phyloP scores from a whole-genome alignment of 2,329 filamentous ascomycete species.

The Arthrobotrys musiformis region DNA sequence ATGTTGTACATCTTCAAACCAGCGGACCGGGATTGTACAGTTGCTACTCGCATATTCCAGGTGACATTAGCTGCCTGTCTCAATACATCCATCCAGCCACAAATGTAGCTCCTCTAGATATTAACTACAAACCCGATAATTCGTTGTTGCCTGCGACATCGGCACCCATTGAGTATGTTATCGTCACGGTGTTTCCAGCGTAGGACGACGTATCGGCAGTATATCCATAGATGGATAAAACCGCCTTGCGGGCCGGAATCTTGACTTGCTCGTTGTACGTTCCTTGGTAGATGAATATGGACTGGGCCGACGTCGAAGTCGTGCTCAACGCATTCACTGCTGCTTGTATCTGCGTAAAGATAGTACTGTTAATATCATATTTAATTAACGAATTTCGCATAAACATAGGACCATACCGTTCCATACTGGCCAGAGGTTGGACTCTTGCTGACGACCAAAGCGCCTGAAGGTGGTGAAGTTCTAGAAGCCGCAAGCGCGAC shows the following conservation, averaged over 20 bases:
- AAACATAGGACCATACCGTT: slow-evolving; percentile 59
- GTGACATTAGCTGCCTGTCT: not conserved
- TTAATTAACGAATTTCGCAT: slow-evolving; percentile 39
- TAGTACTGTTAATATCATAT: slow-evolving; percentile 3
- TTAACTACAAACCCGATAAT: slow-evolving; percentile 63
- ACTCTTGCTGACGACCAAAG: slow-evolving; percentile 65
- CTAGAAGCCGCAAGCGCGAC: slow-evolving; percentile 60
- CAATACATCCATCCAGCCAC: not conserved
- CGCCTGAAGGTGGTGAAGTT: slow-evolving; percentile 66
- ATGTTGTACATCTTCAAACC: slow-evolving; percentile 73
- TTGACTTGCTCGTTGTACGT: slow-evolving; percentile 72
- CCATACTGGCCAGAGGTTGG: slow-evolving; percentile 64
- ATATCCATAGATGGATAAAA: slow-evolving; percentile 70
- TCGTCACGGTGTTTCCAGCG: slow-evolving; percentile 69
- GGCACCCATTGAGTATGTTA: slow-evolving; percentile 65
- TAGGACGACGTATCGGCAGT: slow-evolving; percentile 69
- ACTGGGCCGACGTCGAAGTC: slow-evolving; percentile 66
- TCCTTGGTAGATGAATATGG: slow-evolving; percentile 72
- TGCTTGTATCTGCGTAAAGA: slow-evolving; percentile 65
- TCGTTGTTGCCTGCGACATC: slow-evolving; percentile 68
- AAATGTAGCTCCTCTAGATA: not conserved
- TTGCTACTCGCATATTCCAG: slow-evolving; percentile 61
- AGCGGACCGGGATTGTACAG: slow-evolving; percentile 65
- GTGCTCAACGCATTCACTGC: slow-evolving; percentile 71
- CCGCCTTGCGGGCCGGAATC: slow-evolving; percentile 65